A percentile compares a stretch with the other conserved stretches of the same genome.
Conservation (phyloP, 345 rosid genomes). For the Hibiscus trionum region DNA sequence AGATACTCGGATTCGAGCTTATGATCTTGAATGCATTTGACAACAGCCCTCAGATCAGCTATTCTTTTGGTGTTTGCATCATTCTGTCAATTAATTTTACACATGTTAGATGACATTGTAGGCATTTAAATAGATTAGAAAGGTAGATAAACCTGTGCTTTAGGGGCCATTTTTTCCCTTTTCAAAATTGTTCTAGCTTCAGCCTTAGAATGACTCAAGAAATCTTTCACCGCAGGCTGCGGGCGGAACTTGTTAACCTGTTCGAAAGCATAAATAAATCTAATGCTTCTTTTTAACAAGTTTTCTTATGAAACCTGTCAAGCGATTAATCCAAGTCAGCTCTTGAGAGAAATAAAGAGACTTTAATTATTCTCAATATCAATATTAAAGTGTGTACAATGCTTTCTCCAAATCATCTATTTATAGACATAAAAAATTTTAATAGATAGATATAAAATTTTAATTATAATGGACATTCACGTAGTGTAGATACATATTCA, state of each 20-base stretch:
- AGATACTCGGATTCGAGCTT: conserved; percentile 5
- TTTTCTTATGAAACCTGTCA: conserved; percentile 17
- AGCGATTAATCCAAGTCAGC: neutral
- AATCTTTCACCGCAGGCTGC: conserved; percentile 23
- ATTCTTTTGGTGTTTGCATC: conserved; percentile 11
- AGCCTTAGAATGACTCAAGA: conserved; percentile 20
- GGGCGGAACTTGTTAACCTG: conserved; percentile 28
- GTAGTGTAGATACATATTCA: too few species aligned
- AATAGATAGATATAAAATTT: too few species aligned
- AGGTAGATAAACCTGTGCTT: conserved; percentile 11
- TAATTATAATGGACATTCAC: too few species aligned
- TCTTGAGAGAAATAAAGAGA: too few species aligned
- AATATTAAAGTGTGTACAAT: too few species aligned
- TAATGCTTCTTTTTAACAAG: conserved; percentile 30
- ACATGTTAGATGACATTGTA: neutral
- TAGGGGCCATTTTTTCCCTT: neutral
- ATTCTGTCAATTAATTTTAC: conserved; percentile 8
- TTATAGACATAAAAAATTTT: too few species aligned
- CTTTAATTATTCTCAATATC: too few species aligned
- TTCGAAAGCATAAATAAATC: conserved; percentile 25
- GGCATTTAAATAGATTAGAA: neutral
- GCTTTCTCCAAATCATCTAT: too few species aligned
- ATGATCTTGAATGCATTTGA: conserved; percentile 6
- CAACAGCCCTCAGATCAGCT: neutral
- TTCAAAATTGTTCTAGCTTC: conserved; percentile 3